Evolutionary conservation across 2,329 filamentous ascomycete genomes (phyloP), one percentile per base, ranked within the genome.

Genomic region (Fusarium sublunatum): DNA sequence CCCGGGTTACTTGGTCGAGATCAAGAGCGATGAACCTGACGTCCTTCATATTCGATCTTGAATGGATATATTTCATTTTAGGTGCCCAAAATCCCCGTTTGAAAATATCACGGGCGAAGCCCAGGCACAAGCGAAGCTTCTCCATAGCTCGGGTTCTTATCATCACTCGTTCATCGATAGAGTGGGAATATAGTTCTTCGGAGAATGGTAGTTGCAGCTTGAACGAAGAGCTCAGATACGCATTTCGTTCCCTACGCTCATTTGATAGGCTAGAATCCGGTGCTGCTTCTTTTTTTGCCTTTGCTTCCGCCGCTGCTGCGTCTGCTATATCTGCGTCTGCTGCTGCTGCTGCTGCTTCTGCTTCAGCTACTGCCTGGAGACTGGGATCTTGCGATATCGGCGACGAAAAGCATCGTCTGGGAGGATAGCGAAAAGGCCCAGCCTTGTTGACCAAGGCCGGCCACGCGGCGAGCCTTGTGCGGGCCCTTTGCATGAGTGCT

Each of bases 1-100:
- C 9, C 9, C 31, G 40, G 13, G 8, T 19, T 10, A 28, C 24
- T 6, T 19, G 32, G 29, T 63, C 58, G 10, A 42, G 34, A n/a
- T 63, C 59, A 6, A 62, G 4, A 2, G 35, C 49, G 19, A 60
- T 52, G 32, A 63, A 36, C n/a, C 46, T 64, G 32, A 55, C 38
- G 22, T 60, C 48, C 25, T 19, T 43, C 55, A 60, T 47, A 7
- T 34, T 43, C 4, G 36, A 47, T 9, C 24, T 13, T 24, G 22
- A 32, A 24, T 59, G 39, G 26, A 28, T 7, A 28, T 28, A 9
- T 31, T 19, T 19, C 19, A 19, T 19, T 19, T 19, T 19, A 46
- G n/a, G 9, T n/a, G 7, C 7, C 31, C 7, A 60, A 13, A 4
- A 9, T 7, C 5, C 22, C 38, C 42, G 19, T 41, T 13, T 3